A percentile compares a stretch with the other conserved stretches of the same genome.
Evolutionary conservation across 2,329 filamentous ascomycete genomes (phyloP).

Genomic region (Moelleriella libera): DNA sequence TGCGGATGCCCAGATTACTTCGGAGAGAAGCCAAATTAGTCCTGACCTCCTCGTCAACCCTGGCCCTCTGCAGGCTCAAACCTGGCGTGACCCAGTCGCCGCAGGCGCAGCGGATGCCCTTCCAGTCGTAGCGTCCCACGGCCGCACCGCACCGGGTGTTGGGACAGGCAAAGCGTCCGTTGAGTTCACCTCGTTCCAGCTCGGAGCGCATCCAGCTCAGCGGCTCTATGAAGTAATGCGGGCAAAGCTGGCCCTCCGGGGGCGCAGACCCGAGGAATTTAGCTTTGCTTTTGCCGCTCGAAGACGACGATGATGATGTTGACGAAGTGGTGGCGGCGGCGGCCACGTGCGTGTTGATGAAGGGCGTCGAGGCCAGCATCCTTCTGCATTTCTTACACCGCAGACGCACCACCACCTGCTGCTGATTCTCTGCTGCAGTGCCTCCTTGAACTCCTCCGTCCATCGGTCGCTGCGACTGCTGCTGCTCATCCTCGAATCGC

Average conservation of each 20-base stretch:
- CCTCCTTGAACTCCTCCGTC: background rate
- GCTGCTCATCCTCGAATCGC: constrained; percentile 64
- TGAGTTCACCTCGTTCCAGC: constrained; percentile 67
- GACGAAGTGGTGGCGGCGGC: too few relatives aligned
- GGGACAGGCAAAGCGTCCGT: constrained; percentile 76
- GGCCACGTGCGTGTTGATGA: constrained; percentile 48
- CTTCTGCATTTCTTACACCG: constrained; percentile 86
- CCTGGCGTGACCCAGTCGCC: constrained; percentile 82
- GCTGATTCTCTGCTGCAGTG: background rate
- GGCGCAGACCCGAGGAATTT: too few relatives aligned
- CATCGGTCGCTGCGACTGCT: background rate
- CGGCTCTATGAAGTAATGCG: constrained; percentile 83
- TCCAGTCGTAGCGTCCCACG: constrained; percentile 91
- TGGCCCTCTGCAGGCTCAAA: constrained; percentile 70
- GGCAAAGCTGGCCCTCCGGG: constrained; percentile 33
- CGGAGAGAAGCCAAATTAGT: constrained; percentile 6
- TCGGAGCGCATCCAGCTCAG: constrained; percentile 87
- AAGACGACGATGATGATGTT: background rate
- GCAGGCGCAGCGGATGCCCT: constrained; percentile 86
- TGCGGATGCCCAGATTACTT: constrained; percentile 31
- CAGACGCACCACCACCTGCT: constrained; percentile 24
- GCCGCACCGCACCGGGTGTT: constrained; percentile 64
- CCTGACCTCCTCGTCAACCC: constrained; percentile 54
- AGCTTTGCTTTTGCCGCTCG: too few relatives aligned
- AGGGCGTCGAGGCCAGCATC: constrained; percentile 39